Conservation (phyloP, 1,284 basidiomycete species). For the Phlebopus sp. region DNA sequence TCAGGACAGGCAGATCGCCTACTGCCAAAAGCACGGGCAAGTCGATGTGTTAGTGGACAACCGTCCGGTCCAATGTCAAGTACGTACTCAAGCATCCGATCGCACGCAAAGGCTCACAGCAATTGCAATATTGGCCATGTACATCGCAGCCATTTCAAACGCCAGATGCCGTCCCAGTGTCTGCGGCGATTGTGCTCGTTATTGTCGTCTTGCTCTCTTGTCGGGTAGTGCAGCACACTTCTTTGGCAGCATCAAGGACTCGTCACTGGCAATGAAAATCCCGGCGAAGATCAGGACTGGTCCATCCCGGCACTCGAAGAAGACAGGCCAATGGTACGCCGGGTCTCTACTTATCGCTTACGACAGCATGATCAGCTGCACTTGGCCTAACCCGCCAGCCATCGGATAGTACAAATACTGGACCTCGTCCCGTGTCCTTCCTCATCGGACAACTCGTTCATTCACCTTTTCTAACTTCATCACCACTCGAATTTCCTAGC, state of each 20-base stretch:
- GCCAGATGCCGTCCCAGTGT: too few species aligned
- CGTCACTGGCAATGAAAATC: not conserved
- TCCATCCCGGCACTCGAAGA: not conserved
- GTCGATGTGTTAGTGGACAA: too few species aligned
- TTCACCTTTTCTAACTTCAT: conserved; percentile 4
- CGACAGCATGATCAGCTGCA: not conserved
- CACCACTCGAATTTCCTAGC: not conserved
- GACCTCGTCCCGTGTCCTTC: not conserved
- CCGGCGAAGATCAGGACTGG: not conserved
- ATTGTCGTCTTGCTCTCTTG: not conserved
- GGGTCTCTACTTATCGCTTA: not conserved
- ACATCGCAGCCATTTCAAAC: too few species aligned
- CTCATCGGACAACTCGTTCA: not conserved
- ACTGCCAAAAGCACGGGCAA: too few species aligned
- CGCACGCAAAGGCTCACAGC: too few species aligned
- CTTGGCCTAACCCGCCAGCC: not conserved
- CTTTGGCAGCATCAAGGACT: not conserved
- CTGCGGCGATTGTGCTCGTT: not conserved
- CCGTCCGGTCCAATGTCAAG: too few species aligned
- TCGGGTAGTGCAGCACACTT: not conserved
- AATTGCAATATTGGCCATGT: too few species aligned
- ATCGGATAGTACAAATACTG: conserved; percentile 8
- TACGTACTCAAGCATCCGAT: too few species aligned
- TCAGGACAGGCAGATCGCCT: too few species aligned
- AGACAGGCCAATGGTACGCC: not conserved